Evolutionary conservation across 352 stramenopile genomes (phyloP).

Genomic region (Phytophthora rubi): DNA sequence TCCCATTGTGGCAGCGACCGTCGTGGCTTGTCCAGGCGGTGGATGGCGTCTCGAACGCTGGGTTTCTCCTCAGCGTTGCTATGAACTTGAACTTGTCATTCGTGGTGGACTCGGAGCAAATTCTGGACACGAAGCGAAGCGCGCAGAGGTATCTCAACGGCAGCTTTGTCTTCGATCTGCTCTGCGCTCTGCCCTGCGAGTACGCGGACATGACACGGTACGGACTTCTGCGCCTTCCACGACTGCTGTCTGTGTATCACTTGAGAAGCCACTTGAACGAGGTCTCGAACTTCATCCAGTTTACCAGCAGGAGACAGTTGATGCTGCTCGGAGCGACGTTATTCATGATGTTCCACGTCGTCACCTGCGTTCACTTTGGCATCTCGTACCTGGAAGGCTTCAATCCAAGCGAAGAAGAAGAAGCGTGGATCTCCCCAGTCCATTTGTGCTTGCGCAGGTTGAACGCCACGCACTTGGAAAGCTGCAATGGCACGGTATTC

Average conservation of each 20-base stretch:
- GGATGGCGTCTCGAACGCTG: background rate
- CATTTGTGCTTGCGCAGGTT: background rate
- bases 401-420: background rate
- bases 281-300: background rate
- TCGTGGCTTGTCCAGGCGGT: background rate
- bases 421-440: slow-evolving; percentile 1
- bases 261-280: background rate
- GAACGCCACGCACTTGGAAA: slow-evolving; percentile 1
- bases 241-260: background rate
- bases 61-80: background rate
- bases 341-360: slow-evolving; percentile 1
- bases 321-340: background rate
- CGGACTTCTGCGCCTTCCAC: background rate
- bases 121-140: background rate
- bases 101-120: background rate
- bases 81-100: background rate
- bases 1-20: background rate
- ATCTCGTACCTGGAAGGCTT: slow-evolving; percentile 3
- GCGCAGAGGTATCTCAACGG: background rate
- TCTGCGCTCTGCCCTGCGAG: background rate
- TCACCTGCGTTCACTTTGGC: slow-evolving; percentile 3
- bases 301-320: background rate
- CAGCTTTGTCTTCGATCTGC: background rate
- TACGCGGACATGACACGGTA: background rate
- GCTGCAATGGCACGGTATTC: background rate